Evolutionary conservation across 305 asterid species (phyloP), one percentile per base, ranked within the genome.

Genomic region (Andrographis paniculata): DNA sequence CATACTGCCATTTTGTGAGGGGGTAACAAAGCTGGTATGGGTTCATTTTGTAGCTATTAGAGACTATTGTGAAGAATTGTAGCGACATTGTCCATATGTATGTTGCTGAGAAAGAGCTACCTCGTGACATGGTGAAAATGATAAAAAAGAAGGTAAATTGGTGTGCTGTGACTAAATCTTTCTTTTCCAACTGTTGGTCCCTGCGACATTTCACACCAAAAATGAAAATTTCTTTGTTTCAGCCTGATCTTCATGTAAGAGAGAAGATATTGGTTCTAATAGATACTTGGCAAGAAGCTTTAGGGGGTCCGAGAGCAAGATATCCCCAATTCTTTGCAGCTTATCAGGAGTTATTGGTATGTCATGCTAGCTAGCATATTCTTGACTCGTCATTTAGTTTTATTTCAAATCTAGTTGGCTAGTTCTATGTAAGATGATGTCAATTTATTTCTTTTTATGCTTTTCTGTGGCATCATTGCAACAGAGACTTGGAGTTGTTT

Each of bases 261-360:
- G 94, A 80, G 72, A 80, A 84, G 68, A 78, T 84, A 53, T 66
- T 84, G 52, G 74, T 66, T 73, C 71, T 84, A 52, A 69, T 84
- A 38, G 92, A 80, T 72, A 84, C 92, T 7, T 84, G 94, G 94
- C 92, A 84, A 80, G 92, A 80, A 73, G 87, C 87, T 42, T 77
- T 84, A 71, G 94, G 94, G 52, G 94, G 94, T 50, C 63, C 92
- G 50, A 77, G 78, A 62, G 85, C 87, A 27, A 80, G 80, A 62
- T 78, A 84, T 65, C 88, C 83, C 15, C 94, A 84, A 60, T 84
- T 67, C 62, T 80, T 64, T 71, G 72, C 61, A 2, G 94, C 94
- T 47, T 84, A 84, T 75, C 92, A 84, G 64, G 94, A 84, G 49
- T 65, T 84, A 53, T 60, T 84, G 81, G 94, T 80, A 62, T 41